These are phyloP conservation scores for Dittrichia graveolens DNA, from an alignment of 129 eudicot species.

Conservation along the genomic window DNA sequence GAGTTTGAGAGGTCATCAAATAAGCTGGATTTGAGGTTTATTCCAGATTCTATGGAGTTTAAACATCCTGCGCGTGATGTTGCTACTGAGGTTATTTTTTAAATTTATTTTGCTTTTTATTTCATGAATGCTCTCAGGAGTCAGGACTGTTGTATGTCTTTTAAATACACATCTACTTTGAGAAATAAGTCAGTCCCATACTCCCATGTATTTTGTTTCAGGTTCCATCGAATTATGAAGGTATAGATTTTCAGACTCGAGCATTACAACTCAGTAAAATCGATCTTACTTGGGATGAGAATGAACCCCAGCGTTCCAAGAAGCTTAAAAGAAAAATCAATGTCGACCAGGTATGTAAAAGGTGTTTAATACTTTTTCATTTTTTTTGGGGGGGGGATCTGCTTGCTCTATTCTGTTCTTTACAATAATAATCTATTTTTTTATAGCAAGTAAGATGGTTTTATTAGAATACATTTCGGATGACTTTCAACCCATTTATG, in stretches of 20 bases:
- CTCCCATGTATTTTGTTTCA: constrained; percentile 27
- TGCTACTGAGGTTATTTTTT: constrained; percentile 68
- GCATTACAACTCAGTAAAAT: constrained; percentile 83
- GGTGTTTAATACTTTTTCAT: not conserved
- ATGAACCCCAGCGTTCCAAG: constrained; percentile 83
- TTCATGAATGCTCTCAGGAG: not conserved
- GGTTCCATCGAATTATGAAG: constrained; percentile 80
- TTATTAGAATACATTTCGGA: too few relatives aligned
- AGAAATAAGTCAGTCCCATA: not conserved
- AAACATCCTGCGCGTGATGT: constrained; percentile 86
- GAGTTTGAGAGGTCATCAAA: constrained; percentile 92
- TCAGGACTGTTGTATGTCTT: too few relatives aligned
- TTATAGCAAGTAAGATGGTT: not conserved
- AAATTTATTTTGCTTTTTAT: not conserved
- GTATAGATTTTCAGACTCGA: constrained; percentile 79
- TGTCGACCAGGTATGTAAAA: constrained; percentile 58
- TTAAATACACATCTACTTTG: too few relatives aligned
- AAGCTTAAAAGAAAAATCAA: constrained; percentile 69
- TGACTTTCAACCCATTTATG: too few relatives aligned
- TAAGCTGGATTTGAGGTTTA: constrained; percentile 88
- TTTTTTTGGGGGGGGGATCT: too few relatives aligned
- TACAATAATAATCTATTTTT: not conserved
- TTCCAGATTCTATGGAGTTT: constrained; percentile 87
- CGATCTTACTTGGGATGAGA: constrained; percentile 91
- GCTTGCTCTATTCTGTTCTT: too few relatives aligned